Percentiles rank a stretch among this genome's conserved stretches.
Evolutionary conservation across 495 filamentous ascomycete genomes (phyloP).

Genomic region (Friedmanniomyces simplex): DNA sequence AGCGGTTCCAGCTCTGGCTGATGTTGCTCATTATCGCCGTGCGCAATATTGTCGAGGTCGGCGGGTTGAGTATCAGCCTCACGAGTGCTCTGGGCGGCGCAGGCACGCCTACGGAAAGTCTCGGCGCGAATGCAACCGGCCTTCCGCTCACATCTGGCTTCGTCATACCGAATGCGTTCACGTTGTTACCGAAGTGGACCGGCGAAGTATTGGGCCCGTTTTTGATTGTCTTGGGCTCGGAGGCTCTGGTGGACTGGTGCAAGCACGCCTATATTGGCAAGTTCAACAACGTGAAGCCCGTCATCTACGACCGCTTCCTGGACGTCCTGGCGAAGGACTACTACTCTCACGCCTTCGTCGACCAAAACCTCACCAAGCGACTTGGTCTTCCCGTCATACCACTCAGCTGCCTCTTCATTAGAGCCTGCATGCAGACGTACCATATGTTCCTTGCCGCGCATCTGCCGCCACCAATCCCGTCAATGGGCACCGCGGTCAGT

Average conservation of each 20-base stretch:
- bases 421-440: slow-evolving; percentile 90
- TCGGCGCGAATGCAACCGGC: slow-evolving; percentile 37
- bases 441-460: slow-evolving; percentile 93
- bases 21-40: slow-evolving; percentile 93
- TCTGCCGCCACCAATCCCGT: slow-evolving; percentile 62
- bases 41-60: slow-evolving; percentile 89
- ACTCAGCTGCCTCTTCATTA: slow-evolving; percentile 87
- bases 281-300: slow-evolving; percentile 92
- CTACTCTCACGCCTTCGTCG: slow-evolving; percentile 88
- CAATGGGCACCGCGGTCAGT: slow-evolving; percentile 54
- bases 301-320: slow-evolving; percentile 76
- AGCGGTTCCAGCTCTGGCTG: slow-evolving; percentile 94
- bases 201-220: slow-evolving; percentile 88
- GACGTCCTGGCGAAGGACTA: slow-evolving; percentile 96
- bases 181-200: slow-evolving; percentile 74
- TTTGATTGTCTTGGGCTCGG: slow-evolving; percentile 81
- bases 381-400: slow-evolving; percentile 89
- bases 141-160: slow-evolving; percentile 44
- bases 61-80: slow-evolving; percentile 43
- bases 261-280: slow-evolving; percentile 98
- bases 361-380: slow-evolving; percentile 78
- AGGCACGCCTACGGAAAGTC: slow-evolving; percentile 15
- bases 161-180: slow-evolving; percentile 77
- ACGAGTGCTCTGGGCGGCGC: slow-evolving; percentile 2
- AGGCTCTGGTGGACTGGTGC: slow-evolving; percentile 95